Evolutionary conservation across 108 stramenopile species (phyloP), one percentile per base, ranked within the genome.

Genomic region (Nitzschia sp.): DNA sequence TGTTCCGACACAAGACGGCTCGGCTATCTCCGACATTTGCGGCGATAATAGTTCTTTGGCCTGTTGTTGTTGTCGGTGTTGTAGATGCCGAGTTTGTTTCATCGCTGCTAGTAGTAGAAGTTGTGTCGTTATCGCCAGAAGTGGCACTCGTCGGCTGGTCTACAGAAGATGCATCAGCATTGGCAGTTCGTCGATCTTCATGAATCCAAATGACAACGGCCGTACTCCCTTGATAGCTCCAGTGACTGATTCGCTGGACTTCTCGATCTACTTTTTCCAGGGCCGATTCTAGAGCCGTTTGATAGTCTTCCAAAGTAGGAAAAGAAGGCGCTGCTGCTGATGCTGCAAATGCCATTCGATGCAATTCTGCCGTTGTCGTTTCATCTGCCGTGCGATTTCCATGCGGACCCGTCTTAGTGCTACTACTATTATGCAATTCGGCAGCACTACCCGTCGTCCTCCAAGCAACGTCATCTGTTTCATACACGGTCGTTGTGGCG

Each of bases 21-120:
- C 95, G 88, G 29, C 86, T 87, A 58, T 97, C 96, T 13, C 98
- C 98, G 0, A 96, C 87, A 76, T 97, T 98, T 47, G 95, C 96
- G n/a, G 82, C 76, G 25, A 89, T 57, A 1, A 98, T 67, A 8
- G 83, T 82, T 32, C 69, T 64, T 23, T 72, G 51, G 8, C 15
- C 34, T 57, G 72, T 59, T 54, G 27, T 51, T 27, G 18, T 46
- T 24, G 13, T 72, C 67, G 9, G 47, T 3, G 9, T 13, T 15
- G 13, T 31, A 18, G 17, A 49, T 13, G 23, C 33, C 18, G 3
- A 62, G 35, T 34, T 47, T 17, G 21, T 58, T 1, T 25, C 23
- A 42, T 42, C 38, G 15, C 8, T 15, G 49, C 49, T 51, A n/a
- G 21, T 19, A 8, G n/a, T 4, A 51, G 49, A 19, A 5, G 13